These are phyloP conservation scores for Nymphaea colorata DNA, from an alignment of 164 flowering plant genomes.

Conservation along the genomic window DNA sequence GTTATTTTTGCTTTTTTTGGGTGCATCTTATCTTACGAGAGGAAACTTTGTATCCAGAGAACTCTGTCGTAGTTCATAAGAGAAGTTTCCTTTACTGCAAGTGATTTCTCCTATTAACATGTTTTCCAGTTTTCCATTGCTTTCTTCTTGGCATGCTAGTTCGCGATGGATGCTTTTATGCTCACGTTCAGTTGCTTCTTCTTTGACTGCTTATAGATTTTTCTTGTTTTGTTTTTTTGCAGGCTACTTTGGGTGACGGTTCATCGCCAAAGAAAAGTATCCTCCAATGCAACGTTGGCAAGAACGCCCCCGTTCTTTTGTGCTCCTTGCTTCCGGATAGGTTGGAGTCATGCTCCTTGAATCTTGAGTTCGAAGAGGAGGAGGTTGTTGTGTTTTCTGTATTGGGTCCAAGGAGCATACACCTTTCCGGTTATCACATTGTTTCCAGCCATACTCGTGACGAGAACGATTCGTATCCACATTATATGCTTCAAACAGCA, in stretches of 20 bases:
- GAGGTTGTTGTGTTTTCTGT: conserved; percentile 66
- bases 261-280: conserved; percentile 31
- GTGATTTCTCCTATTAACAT: neutral
- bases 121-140: neutral
- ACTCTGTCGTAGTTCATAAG: no score
- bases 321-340: conserved; percentile 65
- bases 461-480: conserved; percentile 59
- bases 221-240: conserved; percentile 6
- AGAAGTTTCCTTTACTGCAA: neutral
- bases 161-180: neutral
- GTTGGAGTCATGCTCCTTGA: conserved; percentile 49
- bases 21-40: neutral
- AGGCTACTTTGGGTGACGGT: conserved; percentile 88
- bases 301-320: conserved; percentile 42
- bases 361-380: conserved; percentile 68
- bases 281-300: conserved; percentile 56
- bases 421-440: conserved; percentile 65
- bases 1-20: no score
- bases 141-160: neutral
- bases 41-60: neutral
- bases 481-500: neutral
- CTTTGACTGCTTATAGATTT: no score
- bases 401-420: conserved; percentile 59
- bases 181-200: neutral
- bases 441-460: conserved; percentile 20